phyloP scores from a whole-genome alignment of 345 rosid species.

The Citrus inodora region DNA sequence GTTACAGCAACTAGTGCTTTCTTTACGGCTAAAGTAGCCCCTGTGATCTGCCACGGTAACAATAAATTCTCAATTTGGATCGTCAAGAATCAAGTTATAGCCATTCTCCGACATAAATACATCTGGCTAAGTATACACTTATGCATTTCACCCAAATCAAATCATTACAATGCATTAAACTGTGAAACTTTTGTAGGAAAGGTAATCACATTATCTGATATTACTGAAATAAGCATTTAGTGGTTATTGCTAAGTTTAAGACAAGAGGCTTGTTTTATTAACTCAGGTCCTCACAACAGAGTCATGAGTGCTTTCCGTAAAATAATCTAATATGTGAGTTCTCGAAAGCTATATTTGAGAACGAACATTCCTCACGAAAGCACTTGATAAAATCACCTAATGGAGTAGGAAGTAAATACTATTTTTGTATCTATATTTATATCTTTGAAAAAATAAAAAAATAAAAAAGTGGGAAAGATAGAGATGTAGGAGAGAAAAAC shows the following conservation, averaged over 20 bases:
- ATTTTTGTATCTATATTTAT: too few relatives aligned
- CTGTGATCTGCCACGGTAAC: slow-evolving; percentile 43
- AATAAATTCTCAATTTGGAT: neutral
- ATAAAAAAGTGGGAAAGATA: too few relatives aligned
- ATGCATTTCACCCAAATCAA: neutral
- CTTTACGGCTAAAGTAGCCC: slow-evolving; percentile 51
- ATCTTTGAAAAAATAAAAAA: too few relatives aligned
- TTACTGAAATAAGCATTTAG: neutral
- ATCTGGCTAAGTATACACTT: neutral
- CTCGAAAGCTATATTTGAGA: too few relatives aligned
- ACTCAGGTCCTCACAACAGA: neutral
- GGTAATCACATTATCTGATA: neutral
- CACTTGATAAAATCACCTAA: neutral
- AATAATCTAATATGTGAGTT: too few relatives aligned
- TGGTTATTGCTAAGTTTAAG: neutral
- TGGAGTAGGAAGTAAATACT: too few relatives aligned
- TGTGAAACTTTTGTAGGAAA: neutral
- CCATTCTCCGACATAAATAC: too few relatives aligned
- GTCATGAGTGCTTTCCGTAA: neutral
- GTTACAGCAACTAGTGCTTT: slow-evolving; percentile 62
- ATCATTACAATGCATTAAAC: neutral
- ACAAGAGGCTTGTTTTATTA: neutral
- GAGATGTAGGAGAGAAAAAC: neutral
- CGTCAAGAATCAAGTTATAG: neutral
- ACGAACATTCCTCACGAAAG: neutral